phyloP scores from a whole-genome alignment of 2,329 filamentous ascomycete genomes.

The Xylariaceae sp. region DNA sequence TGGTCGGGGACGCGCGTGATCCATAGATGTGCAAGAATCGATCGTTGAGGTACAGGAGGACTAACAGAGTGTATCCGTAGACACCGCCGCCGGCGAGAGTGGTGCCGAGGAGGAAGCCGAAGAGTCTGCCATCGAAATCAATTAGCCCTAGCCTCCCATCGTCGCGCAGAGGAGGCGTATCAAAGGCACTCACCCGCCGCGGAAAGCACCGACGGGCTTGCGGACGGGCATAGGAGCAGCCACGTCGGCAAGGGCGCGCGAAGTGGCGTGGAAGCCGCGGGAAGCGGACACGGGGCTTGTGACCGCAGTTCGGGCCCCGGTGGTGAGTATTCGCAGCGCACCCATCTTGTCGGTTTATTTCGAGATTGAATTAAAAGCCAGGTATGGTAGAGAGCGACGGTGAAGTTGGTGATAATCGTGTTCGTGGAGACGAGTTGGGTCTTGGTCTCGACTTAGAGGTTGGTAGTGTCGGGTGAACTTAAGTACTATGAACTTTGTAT shows the following conservation, averaged over 20 bases:
- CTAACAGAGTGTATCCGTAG: constrained; percentile 79
- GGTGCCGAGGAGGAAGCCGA: constrained; percentile 86
- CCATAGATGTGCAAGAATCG: not conserved
- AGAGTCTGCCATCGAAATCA: constrained; percentile 53
- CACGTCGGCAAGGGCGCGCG: constrained; percentile 37
- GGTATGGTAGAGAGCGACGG: too few species aligned
- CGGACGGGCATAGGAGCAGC: constrained; percentile 48
- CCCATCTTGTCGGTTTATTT: constrained; percentile 34
- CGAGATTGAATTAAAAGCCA: too few species aligned
- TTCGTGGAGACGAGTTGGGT: too few species aligned
- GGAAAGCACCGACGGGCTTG: constrained; percentile 57
- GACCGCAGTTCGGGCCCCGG: constrained; percentile 34
- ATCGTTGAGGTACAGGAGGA: constrained; percentile 3
- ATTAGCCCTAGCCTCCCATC: not conserved
- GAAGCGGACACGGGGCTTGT: constrained; percentile 20
- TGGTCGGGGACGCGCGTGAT: too few species aligned
- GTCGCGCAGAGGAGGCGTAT: too few species aligned
- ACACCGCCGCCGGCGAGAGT: constrained; percentile 74
- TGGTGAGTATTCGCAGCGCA: constrained; percentile 38
- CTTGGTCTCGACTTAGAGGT: too few species aligned
- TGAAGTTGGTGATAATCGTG: too few species aligned
- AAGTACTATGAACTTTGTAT: too few species aligned
- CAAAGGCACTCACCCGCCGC: constrained; percentile 50
- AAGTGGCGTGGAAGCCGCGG: constrained; percentile 48
- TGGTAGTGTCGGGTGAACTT: too few species aligned